Evolutionary conservation across 139 green algal genomes (phyloP).

Genomic region (Nannochloris sp.): DNA sequence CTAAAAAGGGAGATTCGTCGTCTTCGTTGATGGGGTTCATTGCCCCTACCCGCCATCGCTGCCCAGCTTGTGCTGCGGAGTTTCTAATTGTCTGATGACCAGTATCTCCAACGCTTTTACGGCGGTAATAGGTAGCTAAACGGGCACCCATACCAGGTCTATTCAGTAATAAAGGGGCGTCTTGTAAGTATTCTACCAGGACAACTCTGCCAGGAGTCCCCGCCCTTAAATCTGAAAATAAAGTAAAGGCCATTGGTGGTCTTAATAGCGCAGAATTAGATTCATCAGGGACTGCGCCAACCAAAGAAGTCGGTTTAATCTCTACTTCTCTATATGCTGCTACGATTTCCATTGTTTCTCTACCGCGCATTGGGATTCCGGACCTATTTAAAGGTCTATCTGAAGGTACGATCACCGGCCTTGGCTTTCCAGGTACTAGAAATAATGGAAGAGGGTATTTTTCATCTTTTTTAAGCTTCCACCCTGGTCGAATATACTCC

Average conservation of each 20-base stretch:
- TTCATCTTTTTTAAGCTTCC: neutral
- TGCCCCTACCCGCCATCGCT: slow-evolving; percentile 40
- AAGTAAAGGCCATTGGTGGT: slow-evolving; percentile 34
- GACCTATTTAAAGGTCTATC: neutral
- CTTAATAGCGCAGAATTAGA: slow-evolving; percentile 1
- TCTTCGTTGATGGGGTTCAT: slow-evolving; percentile 42
- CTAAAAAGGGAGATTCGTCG: slow-evolving; percentile 55
- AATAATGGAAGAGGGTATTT: no score
- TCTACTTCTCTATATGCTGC: neutral
- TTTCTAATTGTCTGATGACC: slow-evolving; percentile 14
- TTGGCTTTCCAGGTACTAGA: slow-evolving; percentile 9
- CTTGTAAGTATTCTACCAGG: slow-evolving; percentile 74
- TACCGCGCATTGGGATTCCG: neutral
- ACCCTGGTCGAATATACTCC: no score
- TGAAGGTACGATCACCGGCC: neutral
- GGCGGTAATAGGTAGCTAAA: slow-evolving; percentile 69
- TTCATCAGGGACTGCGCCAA: neutral
- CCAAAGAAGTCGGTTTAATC: neutral
- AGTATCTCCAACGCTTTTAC: slow-evolving; percentile 34
- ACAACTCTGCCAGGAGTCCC: slow-evolving; percentile 49
- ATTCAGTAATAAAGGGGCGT: slow-evolving; percentile 62
- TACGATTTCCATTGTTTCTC: neutral
- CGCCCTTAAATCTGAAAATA: slow-evolving; percentile 42
- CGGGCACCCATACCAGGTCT: slow-evolving; percentile 68
- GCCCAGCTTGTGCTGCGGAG: neutral